These are phyloP conservation scores for Tuber magnatum DNA, from an alignment of 495 filamentous ascomycete genomes.

Conservation along the genomic window DNA sequence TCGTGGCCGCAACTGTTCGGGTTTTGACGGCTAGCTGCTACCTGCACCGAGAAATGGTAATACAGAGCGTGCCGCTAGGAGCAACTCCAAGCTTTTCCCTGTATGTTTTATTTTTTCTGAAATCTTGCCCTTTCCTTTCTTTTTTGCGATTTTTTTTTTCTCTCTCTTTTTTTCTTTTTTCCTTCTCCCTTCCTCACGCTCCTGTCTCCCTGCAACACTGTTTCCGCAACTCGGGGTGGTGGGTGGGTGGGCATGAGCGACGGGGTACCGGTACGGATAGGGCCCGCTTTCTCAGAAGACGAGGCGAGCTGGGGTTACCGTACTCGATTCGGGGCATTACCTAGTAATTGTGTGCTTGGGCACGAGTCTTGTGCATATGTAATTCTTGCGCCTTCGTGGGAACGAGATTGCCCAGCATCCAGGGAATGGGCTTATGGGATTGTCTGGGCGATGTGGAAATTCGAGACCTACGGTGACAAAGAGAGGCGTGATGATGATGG, in stretches of 20 bases:
- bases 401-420: background rate
- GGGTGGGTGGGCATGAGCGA: constrained; percentile 27
- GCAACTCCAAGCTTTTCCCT: constrained; percentile 30
- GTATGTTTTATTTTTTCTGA: background rate
- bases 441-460: background rate
- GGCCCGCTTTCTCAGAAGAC: constrained; percentile 22
- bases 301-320: constrained; percentile 24
- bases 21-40: constrained; percentile 34
- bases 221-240: constrained; percentile 38
- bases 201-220: constrained; percentile 21
- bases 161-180: background rate
- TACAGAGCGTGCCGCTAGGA: constrained; percentile 31
- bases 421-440: background rate
- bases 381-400: background rate
- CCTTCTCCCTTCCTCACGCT: background rate
- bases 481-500: background rate
- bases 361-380: background rate
- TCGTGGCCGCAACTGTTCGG: constrained; percentile 17
- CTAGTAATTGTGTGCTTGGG: constrained; percentile 1
- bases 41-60: constrained; percentile 27
- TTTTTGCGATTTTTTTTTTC: background rate
- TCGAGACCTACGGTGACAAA: background rate
- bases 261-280: constrained; percentile 17
- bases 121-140: background rate
- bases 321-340: constrained; percentile 11